A percentile compares a stretch with the other conserved stretches of the same genome.
Conservation (phyloP, 495 filamentous ascomycete genomes). For the Penicillium silybi region DNA sequence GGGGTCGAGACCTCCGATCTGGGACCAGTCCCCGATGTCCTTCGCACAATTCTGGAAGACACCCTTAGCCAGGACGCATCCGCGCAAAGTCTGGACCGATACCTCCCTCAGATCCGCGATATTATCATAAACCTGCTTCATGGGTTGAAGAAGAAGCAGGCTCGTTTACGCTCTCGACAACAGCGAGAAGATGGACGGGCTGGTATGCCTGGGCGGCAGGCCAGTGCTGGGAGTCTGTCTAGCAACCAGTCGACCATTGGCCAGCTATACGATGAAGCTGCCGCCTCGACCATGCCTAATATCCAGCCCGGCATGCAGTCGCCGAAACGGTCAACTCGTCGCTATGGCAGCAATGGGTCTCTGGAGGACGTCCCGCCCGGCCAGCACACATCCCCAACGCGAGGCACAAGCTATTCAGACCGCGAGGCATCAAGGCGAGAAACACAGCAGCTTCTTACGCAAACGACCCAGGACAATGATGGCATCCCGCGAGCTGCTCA, state of each 20-base stretch:
- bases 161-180: conserved; percentile 77
- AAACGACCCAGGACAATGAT: conserved; percentile 54
- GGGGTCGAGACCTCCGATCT: conserved; percentile 91
- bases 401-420: conserved; percentile 33
- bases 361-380: conserved; percentile 43
- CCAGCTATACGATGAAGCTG: conserved; percentile 61
- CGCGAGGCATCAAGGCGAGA: conserved; percentile 46
- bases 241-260: conserved; percentile 59
- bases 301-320: conserved; percentile 24
- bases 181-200: conserved; percentile 57
- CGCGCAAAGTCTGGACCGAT: conserved; percentile 83
- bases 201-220: conserved; percentile 51
- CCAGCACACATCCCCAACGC: conserved; percentile 41
- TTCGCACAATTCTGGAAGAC: conserved; percentile 88
- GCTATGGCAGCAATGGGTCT: conserved; percentile 49
- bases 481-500: conserved; percentile 35
- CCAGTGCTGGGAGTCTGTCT: conserved; percentile 61
- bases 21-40: conserved; percentile 87
- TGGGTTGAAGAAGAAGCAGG: conserved; percentile 93
- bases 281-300: conserved; percentile 24
- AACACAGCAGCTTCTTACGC: conserved; percentile 46
- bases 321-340: conserved; percentile 39
- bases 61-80: conserved; percentile 96
- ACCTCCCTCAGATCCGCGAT: conserved; percentile 87
- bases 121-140: conserved; percentile 98